A percentile compares a stretch with the other conserved stretches of the same genome.
Evolutionary conservation across 306 rosid species (phyloP).

Genomic region (Prunus mira): DNA sequence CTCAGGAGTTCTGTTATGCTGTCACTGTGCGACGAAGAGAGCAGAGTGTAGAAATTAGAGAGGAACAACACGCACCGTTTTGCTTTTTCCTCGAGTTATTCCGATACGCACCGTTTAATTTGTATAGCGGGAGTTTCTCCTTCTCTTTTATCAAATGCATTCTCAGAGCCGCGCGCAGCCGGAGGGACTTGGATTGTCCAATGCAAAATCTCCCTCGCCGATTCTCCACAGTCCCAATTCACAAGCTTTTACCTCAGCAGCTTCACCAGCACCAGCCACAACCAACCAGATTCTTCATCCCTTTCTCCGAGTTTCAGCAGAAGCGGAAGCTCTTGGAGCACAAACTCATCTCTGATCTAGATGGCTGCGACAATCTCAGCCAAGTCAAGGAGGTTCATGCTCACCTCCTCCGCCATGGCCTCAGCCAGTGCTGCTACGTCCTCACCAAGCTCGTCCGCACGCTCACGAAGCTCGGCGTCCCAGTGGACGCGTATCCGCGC

Average conservation of each 20-base stretch:
- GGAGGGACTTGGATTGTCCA: background rate
- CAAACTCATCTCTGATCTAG: conserved; percentile 34
- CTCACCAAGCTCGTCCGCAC: conserved; percentile 66
- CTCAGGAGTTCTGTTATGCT: background rate
- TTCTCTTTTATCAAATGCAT: background rate
- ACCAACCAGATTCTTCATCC: conserved; percentile 1
- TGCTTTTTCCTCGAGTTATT: background rate
- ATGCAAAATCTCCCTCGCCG: conserved; percentile 31
- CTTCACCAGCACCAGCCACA: background rate
- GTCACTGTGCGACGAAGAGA: background rate
- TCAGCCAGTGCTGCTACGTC: conserved; percentile 58
- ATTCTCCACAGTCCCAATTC: conserved; percentile 21
- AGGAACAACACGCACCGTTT: background rate
- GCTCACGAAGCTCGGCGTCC: conserved; percentile 42
- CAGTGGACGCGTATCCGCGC: conserved; percentile 50
- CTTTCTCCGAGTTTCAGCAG: conserved; percentile 23
- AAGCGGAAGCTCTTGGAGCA: conserved; percentile 40
- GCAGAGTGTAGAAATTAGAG: background rate
- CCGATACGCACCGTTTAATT: background rate
- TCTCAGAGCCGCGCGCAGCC: background rate
- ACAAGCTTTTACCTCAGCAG: conserved; percentile 4
- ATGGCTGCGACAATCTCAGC: conserved; percentile 34
- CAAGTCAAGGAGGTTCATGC: conserved; percentile 64
- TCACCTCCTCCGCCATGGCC: conserved; percentile 41
- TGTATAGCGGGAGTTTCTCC: background rate